A percentile compares a stretch with the other conserved stretches of the same genome.
phyloP scores from a whole-genome alignment of 164 flowering plant species.

The Vitis cinerea region DNA sequence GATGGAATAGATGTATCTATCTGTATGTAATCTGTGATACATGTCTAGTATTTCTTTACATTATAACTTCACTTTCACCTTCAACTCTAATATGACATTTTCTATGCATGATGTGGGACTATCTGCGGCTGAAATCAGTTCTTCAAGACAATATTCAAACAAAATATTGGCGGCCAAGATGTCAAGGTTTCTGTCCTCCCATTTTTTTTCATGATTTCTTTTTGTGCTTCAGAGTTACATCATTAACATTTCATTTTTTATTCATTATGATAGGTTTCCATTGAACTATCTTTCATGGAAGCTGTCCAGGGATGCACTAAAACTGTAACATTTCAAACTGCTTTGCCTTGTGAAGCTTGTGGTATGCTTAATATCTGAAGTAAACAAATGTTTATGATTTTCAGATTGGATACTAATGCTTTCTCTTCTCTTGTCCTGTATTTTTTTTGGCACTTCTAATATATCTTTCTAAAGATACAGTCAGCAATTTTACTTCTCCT shows the following conservation, averaged over 20 bases:
- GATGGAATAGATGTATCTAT: too few species aligned
- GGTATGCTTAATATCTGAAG: conserved; percentile 40
- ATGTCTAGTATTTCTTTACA: background rate
- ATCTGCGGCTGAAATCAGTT: conserved; percentile 30
- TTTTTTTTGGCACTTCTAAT: too few species aligned
- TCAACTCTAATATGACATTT: conserved; percentile 1
- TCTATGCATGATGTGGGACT: conserved; percentile 10
- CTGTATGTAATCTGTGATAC: too few species aligned
- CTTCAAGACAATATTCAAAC: conserved; percentile 37
- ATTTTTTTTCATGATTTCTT: background rate
- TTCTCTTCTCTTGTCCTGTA: background rate
- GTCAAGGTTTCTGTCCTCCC: conserved; percentile 47
- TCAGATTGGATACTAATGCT: background rate
- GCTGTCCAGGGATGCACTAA: conserved; percentile 95
- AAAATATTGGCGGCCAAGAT: conserved; percentile 58
- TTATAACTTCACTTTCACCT: background rate
- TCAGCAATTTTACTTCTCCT: too few species aligned
- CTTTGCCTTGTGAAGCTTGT: conserved; percentile 74
- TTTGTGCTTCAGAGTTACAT: background rate
- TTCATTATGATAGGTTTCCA: conserved; percentile 39
- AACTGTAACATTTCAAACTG: conserved; percentile 64
- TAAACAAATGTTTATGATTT: too few species aligned
- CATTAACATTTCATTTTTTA: background rate
- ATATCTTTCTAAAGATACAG: too few species aligned
- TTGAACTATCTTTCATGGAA: conserved; percentile 95